Evolutionary conservation across 306 rosid species (phyloP).

Genomic region (Quercus variabilis): DNA sequence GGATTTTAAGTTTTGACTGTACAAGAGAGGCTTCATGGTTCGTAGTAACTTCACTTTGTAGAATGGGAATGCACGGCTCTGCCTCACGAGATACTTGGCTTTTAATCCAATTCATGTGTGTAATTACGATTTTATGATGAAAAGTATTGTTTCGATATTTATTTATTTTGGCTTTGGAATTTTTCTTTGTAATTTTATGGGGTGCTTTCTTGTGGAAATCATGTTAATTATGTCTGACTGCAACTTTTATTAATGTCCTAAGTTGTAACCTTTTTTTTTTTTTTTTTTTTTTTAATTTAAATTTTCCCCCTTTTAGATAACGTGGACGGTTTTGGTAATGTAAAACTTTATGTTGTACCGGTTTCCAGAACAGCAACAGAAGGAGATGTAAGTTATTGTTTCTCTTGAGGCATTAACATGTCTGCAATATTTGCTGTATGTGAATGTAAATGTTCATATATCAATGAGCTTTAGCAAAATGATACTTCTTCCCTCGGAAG

Average conservation of each 20-base stretch:
- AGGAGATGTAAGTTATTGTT: conserved; percentile 51
- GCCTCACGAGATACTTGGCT: background rate
- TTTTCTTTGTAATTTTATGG: background rate
- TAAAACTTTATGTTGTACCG: conserved; percentile 73
- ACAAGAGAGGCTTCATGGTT: background rate
- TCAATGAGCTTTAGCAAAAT: background rate
- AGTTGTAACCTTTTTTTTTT: background rate
- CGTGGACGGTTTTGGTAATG: conserved; percentile 33
- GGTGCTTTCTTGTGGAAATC: background rate
- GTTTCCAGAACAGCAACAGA: conserved; percentile 67
- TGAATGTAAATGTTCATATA: background rate
- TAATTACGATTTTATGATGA: background rate
- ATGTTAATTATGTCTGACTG: background rate
- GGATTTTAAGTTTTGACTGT: background rate
- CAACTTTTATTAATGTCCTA: background rate
- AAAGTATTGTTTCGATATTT: background rate
- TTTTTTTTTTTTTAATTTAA: background rate
- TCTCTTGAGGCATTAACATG: background rate
- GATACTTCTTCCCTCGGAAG: too few species aligned
- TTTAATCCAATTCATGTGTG: background rate
- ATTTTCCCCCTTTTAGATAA: conserved; percentile 36
- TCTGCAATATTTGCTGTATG: background rate
- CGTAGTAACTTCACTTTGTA: background rate
- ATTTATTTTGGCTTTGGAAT: background rate
- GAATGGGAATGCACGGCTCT: background rate